Evolutionary conservation across 306 rosid genomes (phyloP), one percentile per base, ranked within the genome.

Genomic region (Casuarina equisetifolia): DNA sequence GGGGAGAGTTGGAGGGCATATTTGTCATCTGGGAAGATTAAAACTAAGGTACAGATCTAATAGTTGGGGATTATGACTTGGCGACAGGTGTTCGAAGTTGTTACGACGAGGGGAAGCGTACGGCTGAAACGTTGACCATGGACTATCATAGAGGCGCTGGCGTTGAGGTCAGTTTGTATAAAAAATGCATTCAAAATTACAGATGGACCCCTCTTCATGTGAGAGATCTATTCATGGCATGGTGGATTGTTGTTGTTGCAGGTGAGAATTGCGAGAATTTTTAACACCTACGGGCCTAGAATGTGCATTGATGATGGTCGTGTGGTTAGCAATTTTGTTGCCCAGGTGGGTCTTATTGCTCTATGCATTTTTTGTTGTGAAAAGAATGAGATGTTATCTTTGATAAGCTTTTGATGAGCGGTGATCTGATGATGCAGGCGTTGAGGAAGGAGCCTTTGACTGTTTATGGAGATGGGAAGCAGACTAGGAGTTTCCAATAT

Each of bases 291-390:
- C 8, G 99, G 99, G 6, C 99, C 99, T 15, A 80, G 99, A 74
- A 96, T 96, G 99, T 96, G 99, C 94, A 88, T 96, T 25, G 99
- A 96, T 69, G 99, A 96, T 78, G 99, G 99, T 2, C 99, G 99
- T 72, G 99, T 96, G 13, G 99, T 92, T 39, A 96, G 99, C 75
- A 96, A 96, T 84, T 96, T 96, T 72, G 99, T 96, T 73, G 99
- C 99, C 55, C 98, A 96, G 96, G 99, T 91, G 68, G 49, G 53
- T 19, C 15, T 20, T 11, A 11, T 1, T 2, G 6, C 15, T 6
- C 3, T 15, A 46, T 52, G 48, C n/a, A 12, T 73, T 39, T 61
- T 9, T 51, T 63, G 43, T 6, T 2, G 58, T 36, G 39, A 15
- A 35, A 71, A 32, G 38, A 36, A 40, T 19, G 38, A 15, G 75